Evolutionary conservation across 1,284 basidiomycete species (phyloP).

Genomic region (Cutaneotrichosporon dermatis): DNA sequence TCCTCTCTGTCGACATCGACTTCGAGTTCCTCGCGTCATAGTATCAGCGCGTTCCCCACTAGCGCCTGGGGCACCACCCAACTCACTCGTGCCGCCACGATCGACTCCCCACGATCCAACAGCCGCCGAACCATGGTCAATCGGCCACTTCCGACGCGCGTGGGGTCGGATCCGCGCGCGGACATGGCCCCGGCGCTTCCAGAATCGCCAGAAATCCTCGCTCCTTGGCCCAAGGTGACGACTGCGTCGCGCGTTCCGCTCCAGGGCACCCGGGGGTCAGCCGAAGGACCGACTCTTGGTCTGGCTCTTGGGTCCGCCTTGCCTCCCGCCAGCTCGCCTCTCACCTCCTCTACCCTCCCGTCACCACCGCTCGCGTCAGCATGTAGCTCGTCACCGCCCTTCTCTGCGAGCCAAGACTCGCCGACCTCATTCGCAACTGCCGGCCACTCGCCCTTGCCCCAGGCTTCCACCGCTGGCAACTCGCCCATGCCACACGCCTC

Average conservation of each 20-base stretch:
- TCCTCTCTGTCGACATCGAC: neutral
- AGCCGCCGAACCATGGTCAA: neutral
- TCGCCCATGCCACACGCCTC: neutral
- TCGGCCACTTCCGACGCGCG: neutral
- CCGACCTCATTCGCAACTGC: no score
- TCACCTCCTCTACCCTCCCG: no score
- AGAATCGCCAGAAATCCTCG: constrained; percentile 8
- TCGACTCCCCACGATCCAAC: neutral
- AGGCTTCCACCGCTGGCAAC: neutral
- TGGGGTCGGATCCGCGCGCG: neutral
- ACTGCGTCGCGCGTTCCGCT: neutral
- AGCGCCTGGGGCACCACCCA: neutral
- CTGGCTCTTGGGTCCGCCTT: no score
- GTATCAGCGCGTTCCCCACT: neutral
- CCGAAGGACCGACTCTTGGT: no score
- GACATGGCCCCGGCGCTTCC: constrained; percentile 4
- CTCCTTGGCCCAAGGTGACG: neutral
- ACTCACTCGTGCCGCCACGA: neutral
- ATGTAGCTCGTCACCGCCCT: no score
- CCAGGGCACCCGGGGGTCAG: no score
- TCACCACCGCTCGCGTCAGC: no score
- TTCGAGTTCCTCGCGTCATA: neutral
- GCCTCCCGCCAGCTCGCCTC: no score
- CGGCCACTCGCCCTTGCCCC: neutral
- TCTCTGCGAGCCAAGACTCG: no score